Conservation (phyloP, 306 rosid genomes). For the Ormosia semicastrata region DNA sequence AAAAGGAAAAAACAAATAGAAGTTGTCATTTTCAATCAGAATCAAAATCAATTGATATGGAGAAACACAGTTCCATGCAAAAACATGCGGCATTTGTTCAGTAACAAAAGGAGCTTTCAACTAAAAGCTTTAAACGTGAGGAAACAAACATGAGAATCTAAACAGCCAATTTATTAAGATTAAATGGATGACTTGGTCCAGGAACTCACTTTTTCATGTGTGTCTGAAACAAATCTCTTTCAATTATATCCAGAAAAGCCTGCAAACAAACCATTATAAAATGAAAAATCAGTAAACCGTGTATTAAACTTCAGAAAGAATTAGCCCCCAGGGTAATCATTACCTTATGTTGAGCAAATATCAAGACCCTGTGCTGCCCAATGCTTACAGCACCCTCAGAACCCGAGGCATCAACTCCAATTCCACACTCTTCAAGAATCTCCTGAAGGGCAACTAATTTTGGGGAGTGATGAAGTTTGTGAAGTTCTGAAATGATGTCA, state of each 20-base stretch:
- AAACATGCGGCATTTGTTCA: background rate
- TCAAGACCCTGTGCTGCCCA: slow-evolving; percentile 97
- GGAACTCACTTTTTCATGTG: slow-evolving; percentile 81
- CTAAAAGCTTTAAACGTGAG: background rate
- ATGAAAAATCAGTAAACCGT: slow-evolving; percentile 9
- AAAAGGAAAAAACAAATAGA: background rate
- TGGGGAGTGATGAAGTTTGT: slow-evolving; percentile 85
- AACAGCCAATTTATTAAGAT: background rate
- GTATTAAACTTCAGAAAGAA: slow-evolving; percentile 9
- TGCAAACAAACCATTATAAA: slow-evolving; percentile 43
- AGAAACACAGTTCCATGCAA: slow-evolving; percentile 11
- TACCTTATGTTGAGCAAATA: slow-evolving; percentile 97
- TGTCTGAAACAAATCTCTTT: slow-evolving; percentile 84
- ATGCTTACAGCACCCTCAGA: slow-evolving; percentile 62
- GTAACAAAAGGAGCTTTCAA: slow-evolving; percentile 14
- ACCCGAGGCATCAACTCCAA: slow-evolving; percentile 77
- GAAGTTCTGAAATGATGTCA: slow-evolving; percentile 76
- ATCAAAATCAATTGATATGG: background rate
- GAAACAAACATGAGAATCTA: slow-evolving; percentile 21
- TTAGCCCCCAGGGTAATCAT: slow-evolving; percentile 20
- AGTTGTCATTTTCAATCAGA: background rate
- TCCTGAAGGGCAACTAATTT: slow-evolving; percentile 92
- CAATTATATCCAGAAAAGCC: slow-evolving; percentile 94
- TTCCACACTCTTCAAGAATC: slow-evolving; percentile 97
- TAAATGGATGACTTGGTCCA: slow-evolving; percentile 12